Percentiles rank a stretch among this genome's conserved stretches.
These are phyloP conservation scores for Xylariaceae sp. DNA, from an alignment of 2,329 filamentous ascomycete genomes.

Conservation along the genomic window DNA sequence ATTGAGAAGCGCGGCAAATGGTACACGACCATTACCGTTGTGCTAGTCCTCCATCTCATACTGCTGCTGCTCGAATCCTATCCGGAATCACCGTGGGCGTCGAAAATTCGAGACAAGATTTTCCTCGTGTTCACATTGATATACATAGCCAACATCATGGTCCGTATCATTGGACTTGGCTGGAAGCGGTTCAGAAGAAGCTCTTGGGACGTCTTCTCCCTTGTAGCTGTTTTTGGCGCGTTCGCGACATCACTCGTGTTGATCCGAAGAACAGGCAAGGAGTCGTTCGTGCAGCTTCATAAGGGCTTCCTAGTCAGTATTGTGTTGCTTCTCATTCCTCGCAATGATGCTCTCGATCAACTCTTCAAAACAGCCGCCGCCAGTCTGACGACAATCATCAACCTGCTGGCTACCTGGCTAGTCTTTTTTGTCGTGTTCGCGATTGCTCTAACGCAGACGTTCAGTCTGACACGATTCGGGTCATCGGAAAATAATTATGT, in stretches of 20 bases:
- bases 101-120: constrained; percentile 61
- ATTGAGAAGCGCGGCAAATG: constrained; percentile 91
- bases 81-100: constrained; percentile 67
- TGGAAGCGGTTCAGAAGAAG: constrained; percentile 90
- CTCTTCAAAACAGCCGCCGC: constrained; percentile 98
- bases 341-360: constrained; percentile 95
- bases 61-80: constrained; percentile 84
- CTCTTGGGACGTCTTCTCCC: constrained; percentile 90
- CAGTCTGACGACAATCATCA: constrained; percentile 83
- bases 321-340: constrained; percentile 82
- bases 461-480: constrained; percentile 88
- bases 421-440: constrained; percentile 95
- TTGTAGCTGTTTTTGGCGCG: constrained; percentile 72
- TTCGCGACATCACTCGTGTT: constrained; percentile 77
- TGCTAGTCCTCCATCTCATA: constrained; percentile 76
- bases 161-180: constrained; percentile 81
- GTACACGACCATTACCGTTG: constrained; percentile 74
- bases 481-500: constrained; percentile 66
- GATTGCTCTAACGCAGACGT: constrained; percentile 92
- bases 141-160: constrained; percentile 74
- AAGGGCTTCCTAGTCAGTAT: constrained; percentile 92
- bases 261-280: constrained; percentile 53
- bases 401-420: constrained; percentile 92
- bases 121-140: constrained; percentile 79
- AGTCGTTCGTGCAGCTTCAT: constrained; percentile 72